Conservation (phyloP, 495 filamentous ascomycete species). For the Oidiodendron maius region DNA sequence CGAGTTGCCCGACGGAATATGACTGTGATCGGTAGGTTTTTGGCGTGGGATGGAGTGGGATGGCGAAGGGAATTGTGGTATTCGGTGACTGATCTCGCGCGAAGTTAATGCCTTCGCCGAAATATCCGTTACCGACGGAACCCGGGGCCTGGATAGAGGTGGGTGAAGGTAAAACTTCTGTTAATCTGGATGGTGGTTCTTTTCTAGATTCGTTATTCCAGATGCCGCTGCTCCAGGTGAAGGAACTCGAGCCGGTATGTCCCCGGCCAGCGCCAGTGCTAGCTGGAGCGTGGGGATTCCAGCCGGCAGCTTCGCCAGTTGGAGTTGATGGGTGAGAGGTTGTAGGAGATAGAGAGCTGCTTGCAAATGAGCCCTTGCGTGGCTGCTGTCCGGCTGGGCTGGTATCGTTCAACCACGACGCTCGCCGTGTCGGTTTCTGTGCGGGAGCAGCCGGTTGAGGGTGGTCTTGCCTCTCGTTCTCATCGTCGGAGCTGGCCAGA, state of each 20-base stretch:
- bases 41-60: conserved; percentile 83
- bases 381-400: conserved; percentile 31
- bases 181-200: conserved; percentile 65
- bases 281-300: conserved; percentile 50
- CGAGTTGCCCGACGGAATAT: conserved; percentile 90
- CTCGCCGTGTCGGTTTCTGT: conserved; percentile 46
- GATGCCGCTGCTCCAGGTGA: conserved; percentile 70
- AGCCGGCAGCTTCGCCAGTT: conserved; percentile 61
- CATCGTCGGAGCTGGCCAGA: conserved; percentile 87
- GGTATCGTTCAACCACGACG: conserved; percentile 57
- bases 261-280: conserved; percentile 48
- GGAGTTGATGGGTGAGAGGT: conserved; percentile 72
- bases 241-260: conserved; percentile 46
- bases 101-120: conserved; percentile 25
- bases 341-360: conserved; percentile 66
- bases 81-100: conserved; percentile 28
- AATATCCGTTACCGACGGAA: conserved; percentile 37
- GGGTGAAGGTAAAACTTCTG: conserved; percentile 72
- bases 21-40: conserved; percentile 95
- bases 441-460: conserved; percentile 36
- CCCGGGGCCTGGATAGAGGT: conserved; percentile 57
- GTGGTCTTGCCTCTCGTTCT: conserved; percentile 54
- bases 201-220: conserved; percentile 72
- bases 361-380: conserved; percentile 56
- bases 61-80: conserved; percentile 79